Evolutionary conservation across 768 basidiomycete species (phyloP), one percentile per base, ranked within the genome.

Genomic region (Gymnopilus junonius): DNA sequence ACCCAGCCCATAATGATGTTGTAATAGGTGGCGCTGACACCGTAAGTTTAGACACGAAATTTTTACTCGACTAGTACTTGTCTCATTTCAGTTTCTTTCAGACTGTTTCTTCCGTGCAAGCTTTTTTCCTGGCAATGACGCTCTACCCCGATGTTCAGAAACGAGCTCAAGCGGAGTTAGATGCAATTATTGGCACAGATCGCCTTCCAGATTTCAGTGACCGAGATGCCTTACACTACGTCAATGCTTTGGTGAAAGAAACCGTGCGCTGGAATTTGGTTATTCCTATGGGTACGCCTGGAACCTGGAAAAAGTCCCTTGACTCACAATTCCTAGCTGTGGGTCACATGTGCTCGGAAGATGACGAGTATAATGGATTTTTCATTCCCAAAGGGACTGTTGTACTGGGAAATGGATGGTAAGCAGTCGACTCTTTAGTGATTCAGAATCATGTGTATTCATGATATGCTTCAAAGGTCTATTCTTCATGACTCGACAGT

Each of bases 401-500:
- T 25, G 65, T 77, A 14, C 61, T 76, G 20, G 72, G 71, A 21
- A 75, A 74, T 56, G 67, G 65, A 32, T 76, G 76, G 75, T 75
- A 55, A n/a, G n/a, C n/a, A n/a, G n/a, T n/a, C 20, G 25, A 25
- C 1, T 3, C 21, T 34, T 15, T 32, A 23, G 14, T 25, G 5
- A 58, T 53, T 39, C 29, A 42, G 55, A 37, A 11, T 60, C 8
- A 57, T 53, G 4, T n/a, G n/a, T n/a, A n/a, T 46, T 15, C 17
- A 40, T 11, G 25, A 23, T 23, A 11, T 29, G 6, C 14, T 21
- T 25, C 14, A 21, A 58, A 69, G 68, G 68, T 64, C 65, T 10
- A 69, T 69, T 17, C 50, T 71, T 20, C 69, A 82, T 77, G 80
- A 85, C 63, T 67, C 73, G 8, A 48, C 68, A 20, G 69, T 74